phyloP scores from a whole-genome alignment of 2,329 filamentous ascomycete species.

The Pseudocercospora macadamiae region DNA sequence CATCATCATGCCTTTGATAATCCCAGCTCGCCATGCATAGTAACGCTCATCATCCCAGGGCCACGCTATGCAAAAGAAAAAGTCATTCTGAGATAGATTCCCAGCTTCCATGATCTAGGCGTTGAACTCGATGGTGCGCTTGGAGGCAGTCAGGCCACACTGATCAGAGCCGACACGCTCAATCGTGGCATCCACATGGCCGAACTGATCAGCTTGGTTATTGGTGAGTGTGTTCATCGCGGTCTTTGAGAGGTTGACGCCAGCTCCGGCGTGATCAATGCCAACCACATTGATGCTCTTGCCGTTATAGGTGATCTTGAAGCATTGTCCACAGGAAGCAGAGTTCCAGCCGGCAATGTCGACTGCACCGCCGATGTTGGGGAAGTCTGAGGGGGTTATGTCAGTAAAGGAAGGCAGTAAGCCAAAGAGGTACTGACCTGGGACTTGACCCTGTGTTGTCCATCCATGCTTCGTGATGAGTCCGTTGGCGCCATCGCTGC shows the following conservation, averaged over 20 bases:
- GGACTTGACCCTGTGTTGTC: conserved; percentile 47
- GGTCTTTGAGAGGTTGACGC: conserved; percentile 54
- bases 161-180: conserved; percentile 42
- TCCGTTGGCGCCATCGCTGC: conserved; percentile 70
- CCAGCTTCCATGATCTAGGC: conserved; percentile 25
- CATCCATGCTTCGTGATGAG: conserved; percentile 64
- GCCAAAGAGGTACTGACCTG: conserved; percentile 20
- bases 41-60: background rate
- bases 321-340: conserved; percentile 57
- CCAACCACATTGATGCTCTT: conserved; percentile 54
- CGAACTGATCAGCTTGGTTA: conserved; percentile 43
- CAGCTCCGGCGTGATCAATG: conserved; percentile 50
- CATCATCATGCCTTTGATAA: background rate
- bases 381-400: conserved; percentile 40
- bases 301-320: conserved; percentile 52
- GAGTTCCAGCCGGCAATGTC: conserved; percentile 53
- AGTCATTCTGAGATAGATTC: background rate
- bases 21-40: background rate
- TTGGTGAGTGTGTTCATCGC: conserved; percentile 56
- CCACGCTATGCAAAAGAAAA: background rate
- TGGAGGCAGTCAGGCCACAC: conserved; percentile 37
- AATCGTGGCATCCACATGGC: conserved; percentile 46
- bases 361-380: conserved; percentile 53
- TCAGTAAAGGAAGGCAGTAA: background rate
- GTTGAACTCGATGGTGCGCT: conserved; percentile 31